Conservation (phyloP, 495 filamentous ascomycete species). For the Arthonia radiata region DNA sequence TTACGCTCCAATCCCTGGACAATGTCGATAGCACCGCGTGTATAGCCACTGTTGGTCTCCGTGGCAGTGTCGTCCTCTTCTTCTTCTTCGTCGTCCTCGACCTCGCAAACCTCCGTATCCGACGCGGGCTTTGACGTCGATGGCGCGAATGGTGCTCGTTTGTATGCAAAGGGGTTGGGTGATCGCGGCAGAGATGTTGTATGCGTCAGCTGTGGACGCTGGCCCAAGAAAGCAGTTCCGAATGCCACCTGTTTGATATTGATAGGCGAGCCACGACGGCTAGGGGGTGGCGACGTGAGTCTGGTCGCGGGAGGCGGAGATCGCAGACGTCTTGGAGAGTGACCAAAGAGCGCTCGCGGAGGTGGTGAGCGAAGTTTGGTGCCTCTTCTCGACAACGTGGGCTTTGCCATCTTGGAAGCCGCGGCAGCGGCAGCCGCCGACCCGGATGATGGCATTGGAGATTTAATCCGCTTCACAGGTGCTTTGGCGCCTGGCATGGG, state of each 20-base stretch:
- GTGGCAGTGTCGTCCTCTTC: constrained; percentile 6
- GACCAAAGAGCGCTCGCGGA: constrained; percentile 29
- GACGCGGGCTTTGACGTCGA: too few relatives aligned
- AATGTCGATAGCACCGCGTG: constrained; percentile 76
- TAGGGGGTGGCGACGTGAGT: constrained; percentile 27
- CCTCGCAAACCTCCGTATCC: too few relatives aligned
- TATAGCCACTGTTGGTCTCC: constrained; percentile 8
- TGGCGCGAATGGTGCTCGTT: too few relatives aligned
- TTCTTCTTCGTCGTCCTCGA: constrained; percentile 5
- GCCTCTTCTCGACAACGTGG: constrained; percentile 7
- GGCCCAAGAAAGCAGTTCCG: constrained; percentile 4
- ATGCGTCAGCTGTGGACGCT: constrained; percentile 33
- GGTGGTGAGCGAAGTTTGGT: constrained; percentile 2
- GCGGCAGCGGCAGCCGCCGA: too few relatives aligned
- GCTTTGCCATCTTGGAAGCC: too few relatives aligned
- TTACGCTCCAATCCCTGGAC: constrained; percentile 90
- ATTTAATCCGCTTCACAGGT: constrained; percentile 22
- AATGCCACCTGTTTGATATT: constrained; percentile 1
- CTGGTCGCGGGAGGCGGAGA: constrained; percentile 31
- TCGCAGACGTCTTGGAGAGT: constrained; percentile 44
- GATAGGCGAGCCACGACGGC: constrained; percentile 20
- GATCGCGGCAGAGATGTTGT: constrained; percentile 61
- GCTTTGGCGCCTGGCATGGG: too few relatives aligned
- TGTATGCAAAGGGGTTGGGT: constrained; percentile 44
- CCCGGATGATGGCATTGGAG: constrained; percentile 16